phyloP scores from a whole-genome alignment of 2,329 filamentous ascomycete species.

The Microcyclosporella mali region DNA sequence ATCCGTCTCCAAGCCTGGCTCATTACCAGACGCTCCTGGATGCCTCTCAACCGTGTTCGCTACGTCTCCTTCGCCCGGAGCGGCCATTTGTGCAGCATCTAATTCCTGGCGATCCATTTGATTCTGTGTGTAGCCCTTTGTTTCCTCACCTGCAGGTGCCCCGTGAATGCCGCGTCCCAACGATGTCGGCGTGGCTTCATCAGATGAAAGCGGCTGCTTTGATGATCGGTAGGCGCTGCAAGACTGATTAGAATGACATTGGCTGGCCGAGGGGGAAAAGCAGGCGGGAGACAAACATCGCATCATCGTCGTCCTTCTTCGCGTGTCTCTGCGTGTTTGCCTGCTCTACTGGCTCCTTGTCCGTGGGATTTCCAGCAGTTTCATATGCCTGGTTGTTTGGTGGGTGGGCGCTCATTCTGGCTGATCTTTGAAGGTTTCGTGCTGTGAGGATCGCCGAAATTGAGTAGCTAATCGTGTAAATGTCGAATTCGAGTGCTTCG shows the following conservation, averaged over 20 bases:
- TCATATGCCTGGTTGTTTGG: slow-evolving; percentile 41
- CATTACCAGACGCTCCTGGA: slow-evolving; percentile 32
- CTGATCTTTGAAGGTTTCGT: no score
- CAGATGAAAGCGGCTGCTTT: slow-evolving; percentile 29
- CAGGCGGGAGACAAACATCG: slow-evolving; percentile 14
- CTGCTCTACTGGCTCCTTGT: slow-evolving; percentile 37
- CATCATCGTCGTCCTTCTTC: slow-evolving; percentile 23
- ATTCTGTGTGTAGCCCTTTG: slow-evolving; percentile 34
- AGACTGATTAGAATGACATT: not conserved
- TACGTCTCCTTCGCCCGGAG: slow-evolving; percentile 42
- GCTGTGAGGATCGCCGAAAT: no score
- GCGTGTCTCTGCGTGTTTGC: slow-evolving; percentile 31
- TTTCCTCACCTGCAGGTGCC: slow-evolving; percentile 40
- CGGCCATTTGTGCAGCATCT: slow-evolving; percentile 44
- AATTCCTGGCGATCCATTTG: slow-evolving; percentile 43
- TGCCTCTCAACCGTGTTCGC: slow-evolving; percentile 36
- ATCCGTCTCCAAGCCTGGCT: slow-evolving; percentile 40
- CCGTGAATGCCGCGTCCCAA: slow-evolving; percentile 41
- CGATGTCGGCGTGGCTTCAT: slow-evolving; percentile 33
- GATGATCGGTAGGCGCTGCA: slow-evolving; percentile 31
- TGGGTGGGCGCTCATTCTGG: slow-evolving; percentile 31
- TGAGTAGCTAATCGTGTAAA: no score
- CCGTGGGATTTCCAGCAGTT: slow-evolving; percentile 41
- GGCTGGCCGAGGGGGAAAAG: not conserved
- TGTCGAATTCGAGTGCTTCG: no score